A percentile compares a stretch with the other conserved stretches of the same genome.
Conservation (phyloP, 768 basidiomycete species). For the Lactarius sanguifluus region DNA sequence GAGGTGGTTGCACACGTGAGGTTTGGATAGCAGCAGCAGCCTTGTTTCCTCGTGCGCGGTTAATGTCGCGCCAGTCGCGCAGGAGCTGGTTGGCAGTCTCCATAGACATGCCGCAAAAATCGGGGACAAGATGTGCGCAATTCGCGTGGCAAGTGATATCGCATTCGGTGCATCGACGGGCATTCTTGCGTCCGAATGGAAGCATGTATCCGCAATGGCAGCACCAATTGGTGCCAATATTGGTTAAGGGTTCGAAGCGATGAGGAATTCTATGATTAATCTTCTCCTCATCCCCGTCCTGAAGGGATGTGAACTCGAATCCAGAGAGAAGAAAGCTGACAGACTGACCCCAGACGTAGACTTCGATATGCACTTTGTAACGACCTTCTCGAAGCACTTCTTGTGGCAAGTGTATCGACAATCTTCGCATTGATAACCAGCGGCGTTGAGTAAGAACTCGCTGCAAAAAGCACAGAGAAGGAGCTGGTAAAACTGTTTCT, state of each 20-base stretch:
- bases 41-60: constrained; percentile 59
- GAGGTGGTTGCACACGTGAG: constrained; percentile 37
- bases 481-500: constrained; percentile 96
- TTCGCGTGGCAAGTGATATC: constrained; percentile 95
- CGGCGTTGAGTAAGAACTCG: constrained; percentile 95
- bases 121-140: constrained; percentile 96
- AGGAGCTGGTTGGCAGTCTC: constrained; percentile 95
- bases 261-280: constrained; percentile 99
- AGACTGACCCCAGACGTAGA: constrained; percentile 84
- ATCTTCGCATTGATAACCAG: constrained; percentile 99
- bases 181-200: constrained; percentile 94
- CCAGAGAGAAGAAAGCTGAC: background rate
- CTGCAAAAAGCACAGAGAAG: constrained; percentile 98
- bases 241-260: constrained; percentile 94
- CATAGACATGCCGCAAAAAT: constrained; percentile 99
- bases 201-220: constrained; percentile 99
- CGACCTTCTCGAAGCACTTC: constrained; percentile 98
- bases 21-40: constrained; percentile 40
- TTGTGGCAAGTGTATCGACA: constrained; percentile 99
- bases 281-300: constrained; percentile 98
- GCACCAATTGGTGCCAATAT: constrained; percentile 98
- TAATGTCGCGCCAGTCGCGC: constrained; percentile 89
- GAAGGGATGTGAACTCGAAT: constrained; percentile 13
- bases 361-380: constrained; percentile 99
- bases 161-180: constrained; percentile 94